A percentile compares a stretch with the other conserved stretches of the same genome.
Evolutionary conservation across 352 stramenopile species (phyloP).

Genomic region (Phytophthora cryptogea): DNA sequence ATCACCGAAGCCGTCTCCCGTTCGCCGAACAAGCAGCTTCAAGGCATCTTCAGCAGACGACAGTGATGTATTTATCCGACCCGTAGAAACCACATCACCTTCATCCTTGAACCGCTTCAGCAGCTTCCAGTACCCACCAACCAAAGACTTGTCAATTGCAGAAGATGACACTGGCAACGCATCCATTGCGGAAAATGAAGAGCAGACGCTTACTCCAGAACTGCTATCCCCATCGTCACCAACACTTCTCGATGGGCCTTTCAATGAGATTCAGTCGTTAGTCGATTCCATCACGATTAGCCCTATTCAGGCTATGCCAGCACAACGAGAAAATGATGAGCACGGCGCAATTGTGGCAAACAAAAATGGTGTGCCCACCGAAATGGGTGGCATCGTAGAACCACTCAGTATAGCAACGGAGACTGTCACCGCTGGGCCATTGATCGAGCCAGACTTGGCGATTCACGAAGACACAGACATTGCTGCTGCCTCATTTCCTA

Average conservation of each 20-base stretch:
- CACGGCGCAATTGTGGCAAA: neutral
- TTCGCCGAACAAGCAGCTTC: conserved; percentile 24
- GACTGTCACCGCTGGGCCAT: neutral
- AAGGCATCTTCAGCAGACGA: conserved; percentile 1
- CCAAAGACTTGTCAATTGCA: neutral
- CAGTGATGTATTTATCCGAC: conserved; percentile 10
- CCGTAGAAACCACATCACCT: conserved; percentile 12
- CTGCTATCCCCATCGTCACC: neutral
- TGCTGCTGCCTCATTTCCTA: neutral
- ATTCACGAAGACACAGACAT: neutral
- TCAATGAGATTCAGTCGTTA: neutral
- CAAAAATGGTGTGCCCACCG: neutral
- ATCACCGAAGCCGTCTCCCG: conserved; percentile 22
- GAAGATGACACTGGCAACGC: neutral
- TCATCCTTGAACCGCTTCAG: conserved; percentile 16
- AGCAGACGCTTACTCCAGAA: neutral
- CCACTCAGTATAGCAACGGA: neutral
- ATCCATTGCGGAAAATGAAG: neutral
- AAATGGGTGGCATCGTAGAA: neutral
- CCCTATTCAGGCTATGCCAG: neutral
- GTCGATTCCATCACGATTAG: neutral
- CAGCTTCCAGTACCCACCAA: conserved; percentile 14
- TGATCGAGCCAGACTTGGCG: neutral
- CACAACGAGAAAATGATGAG: neutral
- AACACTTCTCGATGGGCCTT: neutral